phyloP scores from a whole-genome alignment of 768 basidiomycete genomes.

The Lactarius sp. region DNA sequence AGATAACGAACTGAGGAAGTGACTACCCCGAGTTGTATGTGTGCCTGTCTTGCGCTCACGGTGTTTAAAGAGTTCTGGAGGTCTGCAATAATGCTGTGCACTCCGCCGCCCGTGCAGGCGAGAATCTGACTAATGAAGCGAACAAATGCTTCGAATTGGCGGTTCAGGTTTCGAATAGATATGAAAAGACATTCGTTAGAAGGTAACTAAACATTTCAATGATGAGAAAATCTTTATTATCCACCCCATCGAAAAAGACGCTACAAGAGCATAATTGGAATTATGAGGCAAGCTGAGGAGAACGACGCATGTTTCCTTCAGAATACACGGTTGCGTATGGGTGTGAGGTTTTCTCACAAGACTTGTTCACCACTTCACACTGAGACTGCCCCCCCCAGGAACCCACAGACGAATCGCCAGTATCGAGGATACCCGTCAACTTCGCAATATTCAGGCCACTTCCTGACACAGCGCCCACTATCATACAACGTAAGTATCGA shows the following conservation, averaged over 20 bases:
- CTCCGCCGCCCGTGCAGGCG: background rate
- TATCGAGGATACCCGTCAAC: background rate
- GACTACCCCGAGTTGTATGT: background rate
- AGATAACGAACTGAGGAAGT: background rate
- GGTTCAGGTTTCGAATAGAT: background rate
- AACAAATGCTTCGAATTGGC: background rate
- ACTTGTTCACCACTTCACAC: background rate
- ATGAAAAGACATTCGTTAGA: background rate
- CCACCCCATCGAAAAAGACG: background rate
- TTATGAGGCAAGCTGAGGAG: background rate
- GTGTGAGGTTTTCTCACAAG: background rate
- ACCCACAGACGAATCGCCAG: background rate
- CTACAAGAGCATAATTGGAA: background rate
- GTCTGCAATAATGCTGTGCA: background rate
- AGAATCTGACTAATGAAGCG: background rate
- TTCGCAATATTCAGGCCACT: background rate
- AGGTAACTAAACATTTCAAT: background rate
- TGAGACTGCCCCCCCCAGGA: background rate
- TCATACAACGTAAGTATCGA: background rate
- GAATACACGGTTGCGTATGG: background rate
- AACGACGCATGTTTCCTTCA: too few relatives aligned
- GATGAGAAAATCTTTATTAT: background rate
- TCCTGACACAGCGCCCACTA: background rate
- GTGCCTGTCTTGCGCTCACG: background rate
- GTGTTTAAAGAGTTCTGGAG: background rate